Percentiles rank a stretch among this genome's conserved stretches.
Evolutionary conservation across 805 yeast genomes (phyloP).

Genomic region (Kluyveromyces starmeri): DNA sequence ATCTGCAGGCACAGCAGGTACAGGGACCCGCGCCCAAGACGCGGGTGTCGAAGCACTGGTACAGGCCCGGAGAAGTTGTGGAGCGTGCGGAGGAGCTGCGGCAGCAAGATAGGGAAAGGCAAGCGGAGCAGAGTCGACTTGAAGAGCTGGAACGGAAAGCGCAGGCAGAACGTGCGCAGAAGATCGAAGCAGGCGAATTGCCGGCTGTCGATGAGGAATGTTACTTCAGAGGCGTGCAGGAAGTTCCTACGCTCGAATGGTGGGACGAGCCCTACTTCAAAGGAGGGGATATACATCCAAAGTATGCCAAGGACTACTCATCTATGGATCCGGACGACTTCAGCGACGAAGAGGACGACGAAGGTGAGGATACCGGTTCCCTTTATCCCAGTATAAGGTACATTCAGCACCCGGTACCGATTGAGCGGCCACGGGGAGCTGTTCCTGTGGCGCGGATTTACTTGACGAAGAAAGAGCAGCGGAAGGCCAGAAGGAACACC

Average conservation of each 20-base stretch:
- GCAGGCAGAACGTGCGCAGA: constrained; percentile 28
- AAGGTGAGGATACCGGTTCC: constrained; percentile 2
- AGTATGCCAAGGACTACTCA: constrained; percentile 29
- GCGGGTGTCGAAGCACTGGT: constrained; percentile 3
- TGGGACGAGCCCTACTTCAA: constrained; percentile 67
- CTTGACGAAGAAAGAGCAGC: constrained; percentile 70
- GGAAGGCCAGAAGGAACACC: constrained; percentile 61
- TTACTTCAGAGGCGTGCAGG: constrained; percentile 29
- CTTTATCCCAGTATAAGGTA: constrained; percentile 50
- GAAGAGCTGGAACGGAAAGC: constrained; percentile 5
- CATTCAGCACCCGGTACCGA: constrained; percentile 74
- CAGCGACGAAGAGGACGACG: constrained; percentile 29
- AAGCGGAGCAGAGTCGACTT: constrained; percentile 3
- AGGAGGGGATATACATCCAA: constrained; percentile 32
- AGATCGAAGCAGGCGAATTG: constrained; percentile 33
- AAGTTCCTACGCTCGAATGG: constrained; percentile 74
- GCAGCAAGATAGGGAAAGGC: constrained; percentile 12
- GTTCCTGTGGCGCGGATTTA: constrained; percentile 39
- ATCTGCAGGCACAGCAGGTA: constrained; percentile 13
- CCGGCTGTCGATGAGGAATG: constrained; percentile 57
- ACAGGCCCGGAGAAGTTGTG: constrained; percentile 3
- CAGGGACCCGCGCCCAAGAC: neutral
- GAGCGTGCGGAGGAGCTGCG: constrained; percentile 1
- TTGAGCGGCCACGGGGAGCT: constrained; percentile 39
- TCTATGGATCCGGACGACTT: constrained; percentile 16